Conservation (phyloP, 192 early-diverging fungal species). For the Mortierella alpina region DNA sequence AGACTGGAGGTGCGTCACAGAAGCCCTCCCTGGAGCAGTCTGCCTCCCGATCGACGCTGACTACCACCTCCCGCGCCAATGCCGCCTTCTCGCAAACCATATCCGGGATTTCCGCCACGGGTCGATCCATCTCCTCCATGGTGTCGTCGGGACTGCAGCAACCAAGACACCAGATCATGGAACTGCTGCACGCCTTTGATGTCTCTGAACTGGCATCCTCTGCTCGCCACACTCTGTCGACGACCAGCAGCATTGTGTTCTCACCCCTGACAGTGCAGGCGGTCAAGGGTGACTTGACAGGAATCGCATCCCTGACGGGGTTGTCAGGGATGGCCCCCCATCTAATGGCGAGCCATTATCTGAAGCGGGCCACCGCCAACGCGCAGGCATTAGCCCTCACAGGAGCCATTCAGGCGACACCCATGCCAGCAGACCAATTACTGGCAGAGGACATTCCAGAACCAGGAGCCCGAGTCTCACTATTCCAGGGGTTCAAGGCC, state of each 20-base stretch:
- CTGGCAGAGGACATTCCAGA: constrained; percentile 66
- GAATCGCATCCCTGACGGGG: constrained; percentile 50
- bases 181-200: constrained; percentile 40
- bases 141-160: constrained; percentile 45
- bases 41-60: constrained; percentile 16
- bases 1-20: constrained; percentile 1
- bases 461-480: constrained; percentile 62
- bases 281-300: constrained; percentile 64
- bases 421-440: constrained; percentile 49
- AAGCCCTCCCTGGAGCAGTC: constrained; percentile 18
- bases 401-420: constrained; percentile 23
- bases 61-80: constrained; percentile 23
- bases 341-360: constrained; percentile 56
- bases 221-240: constrained; percentile 39
- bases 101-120: constrained; percentile 48
- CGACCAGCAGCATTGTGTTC: constrained; percentile 62
- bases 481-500: constrained; percentile 68
- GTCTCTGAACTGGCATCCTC: constrained; percentile 48
- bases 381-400: constrained; percentile 29
- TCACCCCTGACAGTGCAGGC: constrained; percentile 64
- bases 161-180: constrained; percentile 46
- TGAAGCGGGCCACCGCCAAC: constrained; percentile 35
- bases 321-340: constrained; percentile 60
- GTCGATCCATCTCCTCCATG: constrained; percentile 45
- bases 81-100: constrained; percentile 42